phyloP scores from a whole-genome alignment of 495 filamentous ascomycete genomes.

The Aspergillus sparsus region DNA sequence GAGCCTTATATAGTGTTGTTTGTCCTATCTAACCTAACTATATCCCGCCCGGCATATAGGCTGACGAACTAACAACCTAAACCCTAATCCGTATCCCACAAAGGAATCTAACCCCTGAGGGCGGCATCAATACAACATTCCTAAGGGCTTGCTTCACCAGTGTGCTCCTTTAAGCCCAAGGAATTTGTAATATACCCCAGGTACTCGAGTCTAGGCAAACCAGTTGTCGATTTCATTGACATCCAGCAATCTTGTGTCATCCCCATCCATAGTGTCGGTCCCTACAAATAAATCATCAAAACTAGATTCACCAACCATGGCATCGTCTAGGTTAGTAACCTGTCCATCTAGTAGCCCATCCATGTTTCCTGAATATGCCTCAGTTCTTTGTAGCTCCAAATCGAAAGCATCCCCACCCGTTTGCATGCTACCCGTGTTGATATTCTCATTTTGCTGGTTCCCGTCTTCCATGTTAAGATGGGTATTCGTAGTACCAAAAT shows the following conservation, averaged over 20 bases:
- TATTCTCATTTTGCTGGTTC: conserved; percentile 24
- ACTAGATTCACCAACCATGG: conserved; percentile 50
- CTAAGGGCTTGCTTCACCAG: too few species aligned
- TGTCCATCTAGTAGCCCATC: conserved; percentile 15
- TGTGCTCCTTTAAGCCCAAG: not conserved
- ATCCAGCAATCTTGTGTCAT: conserved; percentile 45
- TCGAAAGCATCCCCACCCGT: conserved; percentile 47
- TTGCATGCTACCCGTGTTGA: conserved; percentile 34
- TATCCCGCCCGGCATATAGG: too few species aligned
- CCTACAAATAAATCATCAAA: conserved; percentile 56
- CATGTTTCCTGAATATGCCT: conserved; percentile 17
- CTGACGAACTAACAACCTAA: too few species aligned
- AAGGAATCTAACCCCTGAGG: too few species aligned
- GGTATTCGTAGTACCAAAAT: conserved; percentile 31
- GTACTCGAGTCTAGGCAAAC: conserved; percentile 35
- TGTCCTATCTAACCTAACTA: too few species aligned
- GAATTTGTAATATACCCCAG: not conserved
- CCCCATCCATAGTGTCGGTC: conserved; percentile 40
- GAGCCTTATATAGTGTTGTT: too few species aligned
- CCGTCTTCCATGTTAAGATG: conserved; percentile 22
- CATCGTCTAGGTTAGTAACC: conserved; percentile 35
- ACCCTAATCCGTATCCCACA: too few species aligned
- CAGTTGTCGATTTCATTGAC: conserved; percentile 48
- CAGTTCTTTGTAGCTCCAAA: conserved; percentile 41
- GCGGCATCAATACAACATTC: too few species aligned